Evolutionary conservation across 768 basidiomycete genomes (phyloP), one percentile per base, ranked within the genome.

Genomic region (Boletus fagicola): DNA sequence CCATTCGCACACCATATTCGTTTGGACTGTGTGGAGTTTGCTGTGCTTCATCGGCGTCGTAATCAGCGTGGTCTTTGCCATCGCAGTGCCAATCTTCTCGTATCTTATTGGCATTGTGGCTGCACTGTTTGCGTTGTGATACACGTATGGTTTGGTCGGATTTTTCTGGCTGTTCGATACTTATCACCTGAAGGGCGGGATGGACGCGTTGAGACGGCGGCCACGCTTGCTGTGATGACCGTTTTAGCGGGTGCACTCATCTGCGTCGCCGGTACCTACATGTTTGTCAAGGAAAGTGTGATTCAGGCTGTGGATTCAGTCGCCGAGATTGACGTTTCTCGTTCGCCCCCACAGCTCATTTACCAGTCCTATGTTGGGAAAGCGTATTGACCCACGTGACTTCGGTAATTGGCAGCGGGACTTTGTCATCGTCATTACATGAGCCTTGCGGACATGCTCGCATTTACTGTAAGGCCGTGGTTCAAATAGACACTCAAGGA

Each of bases 51-150:
- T 54, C 20, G 45, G 56, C 20, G 62, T 66, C 28, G 69, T 74
- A 4, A 60, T 77, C 30, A 78, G 80, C 1, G 81, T 80, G 63
- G 62, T 82, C 22, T 67, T 83, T 49, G 79, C 79, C 35, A 72
- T 77, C 42, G 74, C 79, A 3, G 80, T 84, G 6, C 82, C 82
- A 3, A 81, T 83, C 38, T 82, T 83, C 62, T 81, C 80, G 22
- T 76, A 81, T 60, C 68, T 83, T 38, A 80, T 81, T 33, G 79
- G 82, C 15, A 78, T 83, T 57, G 68, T 80, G 13, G 82, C 81
- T 10, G 72, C 81, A 18, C 70, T 83, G 22, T 83, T 84, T 58
- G 81, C 82, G 9, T 75, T 79, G n/a, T 83, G 83, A 80, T 84
- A 80, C 62, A 83, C 82, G 15, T 82, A 82, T 59, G 81, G 81